Percentiles rank a stretch among this genome's conserved stretches.
Conservation (phyloP, 192 early-diverging fungal species). For the Dimargaris xerosporica region DNA sequence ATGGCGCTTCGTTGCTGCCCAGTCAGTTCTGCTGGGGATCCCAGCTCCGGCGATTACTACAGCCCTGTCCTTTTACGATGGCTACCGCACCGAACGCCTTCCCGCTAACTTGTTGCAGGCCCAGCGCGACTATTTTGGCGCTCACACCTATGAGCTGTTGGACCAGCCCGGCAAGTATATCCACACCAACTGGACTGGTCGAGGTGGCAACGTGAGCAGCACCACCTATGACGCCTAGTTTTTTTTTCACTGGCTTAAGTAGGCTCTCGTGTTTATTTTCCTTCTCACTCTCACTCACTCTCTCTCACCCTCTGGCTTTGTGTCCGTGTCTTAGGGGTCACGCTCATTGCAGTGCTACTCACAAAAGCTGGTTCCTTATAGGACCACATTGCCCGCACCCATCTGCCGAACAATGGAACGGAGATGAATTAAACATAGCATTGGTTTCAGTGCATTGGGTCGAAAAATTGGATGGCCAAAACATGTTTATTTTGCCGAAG, state of each 20-base stretch:
- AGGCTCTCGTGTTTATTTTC: too few relatives aligned
- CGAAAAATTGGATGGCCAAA: too few relatives aligned
- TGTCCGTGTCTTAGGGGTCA: too few relatives aligned
- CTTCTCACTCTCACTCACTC: too few relatives aligned
- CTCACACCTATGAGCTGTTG: conserved; percentile 87
- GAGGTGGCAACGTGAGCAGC: conserved; percentile 64
- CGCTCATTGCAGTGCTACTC: too few relatives aligned
- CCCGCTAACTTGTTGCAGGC: conserved; percentile 96
- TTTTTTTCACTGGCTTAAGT: neutral
- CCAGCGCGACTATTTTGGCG: conserved; percentile 98
- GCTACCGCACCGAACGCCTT: conserved; percentile 76
- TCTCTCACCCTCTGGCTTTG: too few relatives aligned
- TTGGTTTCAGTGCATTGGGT: too few relatives aligned
- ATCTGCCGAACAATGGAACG: too few relatives aligned
- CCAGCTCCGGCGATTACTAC: conserved; percentile 81
- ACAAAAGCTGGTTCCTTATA: too few relatives aligned
- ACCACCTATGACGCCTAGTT: conserved; percentile 51
- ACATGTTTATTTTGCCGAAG: too few relatives aligned
- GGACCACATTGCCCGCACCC: too few relatives aligned
- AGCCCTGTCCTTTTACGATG: conserved; percentile 94
- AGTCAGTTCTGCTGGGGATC: conserved; percentile 67
- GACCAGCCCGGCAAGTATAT: conserved; percentile 52
- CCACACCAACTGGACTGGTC: conserved; percentile 98
- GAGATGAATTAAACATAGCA: too few relatives aligned
- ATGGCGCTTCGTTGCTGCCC: conserved; percentile 78